Conservation (phyloP, 805 yeast genomes). For the Teunomyces gatunensis region DNA sequence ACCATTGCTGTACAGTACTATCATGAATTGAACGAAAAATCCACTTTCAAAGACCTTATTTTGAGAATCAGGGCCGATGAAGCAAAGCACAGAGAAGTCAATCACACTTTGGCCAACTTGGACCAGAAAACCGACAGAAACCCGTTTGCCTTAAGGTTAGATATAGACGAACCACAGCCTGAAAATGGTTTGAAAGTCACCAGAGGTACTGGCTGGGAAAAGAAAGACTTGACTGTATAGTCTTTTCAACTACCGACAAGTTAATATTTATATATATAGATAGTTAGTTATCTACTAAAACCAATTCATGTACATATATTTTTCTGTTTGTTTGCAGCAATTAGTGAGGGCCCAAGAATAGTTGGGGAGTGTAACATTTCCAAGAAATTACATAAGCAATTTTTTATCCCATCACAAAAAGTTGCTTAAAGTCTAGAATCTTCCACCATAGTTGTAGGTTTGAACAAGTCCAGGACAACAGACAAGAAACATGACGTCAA, state of each 20-base stretch:
- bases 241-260: too few relatives aligned
- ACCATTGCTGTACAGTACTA: slow-evolving; percentile 64
- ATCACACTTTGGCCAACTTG: slow-evolving; percentile 71
- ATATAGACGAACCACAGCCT: slow-evolving; percentile 37
- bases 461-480: background rate
- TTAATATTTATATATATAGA: too few relatives aligned
- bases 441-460: slow-evolving; percentile 1
- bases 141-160: slow-evolving; percentile 55
- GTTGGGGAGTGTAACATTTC: background rate
- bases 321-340: too few relatives aligned
- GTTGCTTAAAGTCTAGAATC: background rate
- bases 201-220: slow-evolving; percentile 42
- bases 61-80: slow-evolving; percentile 70
- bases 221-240: slow-evolving; percentile 28
- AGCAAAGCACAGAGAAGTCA: slow-evolving; percentile 76
- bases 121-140: slow-evolving; percentile 55
- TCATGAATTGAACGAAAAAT: slow-evolving; percentile 49
- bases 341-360: too few relatives aligned
- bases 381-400: background rate
- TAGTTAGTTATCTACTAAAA: too few relatives aligned
- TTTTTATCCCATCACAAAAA: background rate
- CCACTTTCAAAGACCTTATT: slow-evolving; percentile 58
- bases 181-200: slow-evolving; percentile 29
- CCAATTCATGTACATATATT: too few relatives aligned
- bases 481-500: slow-evolving; percentile 1